Conservation (phyloP, 768 basidiomycete species). For the Dictyophora rubrovolvata region DNA sequence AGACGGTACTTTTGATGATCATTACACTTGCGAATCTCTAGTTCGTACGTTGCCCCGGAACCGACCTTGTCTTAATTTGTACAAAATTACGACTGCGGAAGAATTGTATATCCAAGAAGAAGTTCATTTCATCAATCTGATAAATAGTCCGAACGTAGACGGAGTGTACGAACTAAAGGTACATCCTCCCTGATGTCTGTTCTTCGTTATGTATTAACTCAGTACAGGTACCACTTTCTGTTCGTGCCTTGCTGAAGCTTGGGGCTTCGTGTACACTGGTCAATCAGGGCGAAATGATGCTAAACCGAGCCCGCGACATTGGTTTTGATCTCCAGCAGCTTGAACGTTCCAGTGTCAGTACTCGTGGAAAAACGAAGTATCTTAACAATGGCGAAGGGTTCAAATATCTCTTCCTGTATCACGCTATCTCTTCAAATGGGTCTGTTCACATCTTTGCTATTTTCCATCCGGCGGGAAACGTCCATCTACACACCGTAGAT, state of each 20-base stretch:
- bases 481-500: conserved; percentile 84
- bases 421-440: conserved; percentile 62
- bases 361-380: conserved; percentile 53
- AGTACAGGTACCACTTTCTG: conserved; percentile 64
- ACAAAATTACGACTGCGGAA: conserved; percentile 75
- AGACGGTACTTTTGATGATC: conserved; percentile 56
- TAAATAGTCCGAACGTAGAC: conserved; percentile 89
- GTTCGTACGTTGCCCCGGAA: conserved; percentile 72
- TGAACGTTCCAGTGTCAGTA: conserved; percentile 44
- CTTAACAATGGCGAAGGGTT: conserved; percentile 58
- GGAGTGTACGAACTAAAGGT: conserved; percentile 93
- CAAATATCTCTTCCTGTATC: conserved; percentile 84
- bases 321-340: conserved; percentile 82
- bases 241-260: conserved; percentile 72
- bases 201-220: neutral
- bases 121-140: conserved; percentile 86
- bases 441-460: conserved; percentile 81
- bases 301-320: conserved; percentile 71
- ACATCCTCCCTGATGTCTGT: conserved; percentile 12
- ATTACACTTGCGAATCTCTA: conserved; percentile 67
- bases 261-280: conserved; percentile 74
- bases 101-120: conserved; percentile 74
- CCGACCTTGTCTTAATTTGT: conserved; percentile 66
- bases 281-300: conserved; percentile 48
- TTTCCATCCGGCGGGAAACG: conserved; percentile 61